Base-by-base conservation (phyloP, 371 early-diverging fungal genomes). In the Caulochytrium protostelioides region DNA sequence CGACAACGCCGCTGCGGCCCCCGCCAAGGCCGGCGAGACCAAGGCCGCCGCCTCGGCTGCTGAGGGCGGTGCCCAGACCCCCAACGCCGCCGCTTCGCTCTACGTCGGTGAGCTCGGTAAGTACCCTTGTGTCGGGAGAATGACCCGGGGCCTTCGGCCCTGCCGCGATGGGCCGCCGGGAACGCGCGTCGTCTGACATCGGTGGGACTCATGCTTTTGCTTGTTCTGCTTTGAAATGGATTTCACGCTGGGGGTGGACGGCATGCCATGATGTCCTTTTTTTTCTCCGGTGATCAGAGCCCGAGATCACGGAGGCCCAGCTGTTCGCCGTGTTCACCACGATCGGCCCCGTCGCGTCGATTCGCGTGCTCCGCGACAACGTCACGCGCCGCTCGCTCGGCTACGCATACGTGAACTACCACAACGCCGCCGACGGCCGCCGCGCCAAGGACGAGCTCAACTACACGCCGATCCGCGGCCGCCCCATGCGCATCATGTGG, bases 401-500 rank as follows among this genome's bases (percentile, higher is more conserved):
- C 35, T 95, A 95, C 62, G 92, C 89, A 39, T 95, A 95, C 57
- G 92, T 95, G 55, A 95, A 95, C 82, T 92, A 73, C 59, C 47
- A 53, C 44, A 46, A 56, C 47, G 44, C 54, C 14, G 30, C 47
- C 21, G 67, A 66, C 39, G 47, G 41, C 54, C 33, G 29, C 56
- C 74, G 83, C 48, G 97, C 97, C 38, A 62, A 92, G 48, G 89
- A 91, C 49, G 56, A 69, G 40, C 65, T 95, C 41, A 95, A 95
- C 78, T 91, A 89, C 69, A 76, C 83, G 35, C 59, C 70, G 54
- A 74, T 95, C 55, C 86, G 84, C 71, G 85, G 81, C 44, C 74
- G 75, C 46, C 72, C 87, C 34, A 89, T 92, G 65, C 85, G 97
- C 45, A 89, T 97, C 59, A 97, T 97, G 97, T 97, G 92, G 92